These are phyloP conservation scores for Pisolithus sp. DNA, from an alignment of 768 basidiomycete species.

Conservation along the genomic window DNA sequence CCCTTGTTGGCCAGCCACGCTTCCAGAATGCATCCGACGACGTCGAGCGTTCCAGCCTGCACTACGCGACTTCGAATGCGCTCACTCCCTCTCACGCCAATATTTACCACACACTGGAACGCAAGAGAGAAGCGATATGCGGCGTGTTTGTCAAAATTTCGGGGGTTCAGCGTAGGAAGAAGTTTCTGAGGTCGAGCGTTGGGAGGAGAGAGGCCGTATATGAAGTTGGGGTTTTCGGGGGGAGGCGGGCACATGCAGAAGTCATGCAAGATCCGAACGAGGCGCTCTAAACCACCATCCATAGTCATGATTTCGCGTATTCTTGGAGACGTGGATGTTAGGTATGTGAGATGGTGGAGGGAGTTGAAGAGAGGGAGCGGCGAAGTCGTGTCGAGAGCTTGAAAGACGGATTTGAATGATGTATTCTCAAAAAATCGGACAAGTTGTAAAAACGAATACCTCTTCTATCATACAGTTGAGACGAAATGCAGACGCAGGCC, in stretches of 20 bases:
- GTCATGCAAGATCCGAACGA: slow-evolving; percentile 86
- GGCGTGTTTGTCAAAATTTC: slow-evolving; percentile 71
- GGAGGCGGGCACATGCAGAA: slow-evolving; percentile 81
- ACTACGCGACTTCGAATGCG: slow-evolving; percentile 87
- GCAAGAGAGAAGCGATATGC: slow-evolving; percentile 88
- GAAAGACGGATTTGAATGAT: slow-evolving; percentile 6
- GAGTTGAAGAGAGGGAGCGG: slow-evolving; percentile 82
- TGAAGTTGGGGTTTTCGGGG: slow-evolving; percentile 66
- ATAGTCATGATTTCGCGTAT: slow-evolving; percentile 98
- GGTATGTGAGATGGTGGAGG: slow-evolving; percentile 90
- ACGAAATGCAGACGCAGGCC: slow-evolving; percentile 90
- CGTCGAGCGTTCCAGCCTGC: slow-evolving; percentile 88
- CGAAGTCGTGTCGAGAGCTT: slow-evolving; percentile 50
- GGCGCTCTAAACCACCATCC: slow-evolving; percentile 95
- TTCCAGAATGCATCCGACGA: slow-evolving; percentile 90
- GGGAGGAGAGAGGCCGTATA: slow-evolving; percentile 75
- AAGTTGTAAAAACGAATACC: slow-evolving; percentile 45
- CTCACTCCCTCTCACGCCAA: slow-evolving; percentile 93
- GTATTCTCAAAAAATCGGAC: not conserved
- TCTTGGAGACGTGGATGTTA: slow-evolving; percentile 93
- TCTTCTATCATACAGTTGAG: slow-evolving; percentile 90
- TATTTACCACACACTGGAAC: slow-evolving; percentile 95
- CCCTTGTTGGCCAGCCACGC: slow-evolving; percentile 88
- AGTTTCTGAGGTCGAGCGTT: slow-evolving; percentile 49
- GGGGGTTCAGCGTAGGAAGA: slow-evolving; percentile 58